A percentile compares a stretch with the other conserved stretches of the same genome.
Conservation (phyloP, 768 basidiomycete genomes). For the Hebeloma cylindrosporum region DNA sequence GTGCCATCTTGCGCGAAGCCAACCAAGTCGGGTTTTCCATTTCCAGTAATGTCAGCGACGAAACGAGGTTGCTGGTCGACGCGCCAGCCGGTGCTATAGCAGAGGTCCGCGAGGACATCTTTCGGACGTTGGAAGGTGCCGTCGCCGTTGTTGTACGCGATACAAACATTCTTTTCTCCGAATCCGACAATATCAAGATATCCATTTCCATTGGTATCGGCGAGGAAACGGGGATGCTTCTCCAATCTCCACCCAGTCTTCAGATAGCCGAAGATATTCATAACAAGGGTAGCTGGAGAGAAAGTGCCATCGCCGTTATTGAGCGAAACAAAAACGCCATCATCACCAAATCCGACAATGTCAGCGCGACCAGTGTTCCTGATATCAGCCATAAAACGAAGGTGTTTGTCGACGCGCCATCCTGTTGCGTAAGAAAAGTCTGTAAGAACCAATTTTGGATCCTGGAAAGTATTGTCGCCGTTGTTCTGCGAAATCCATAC, state of each 20-base stretch:
- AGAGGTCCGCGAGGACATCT: slow-evolving; percentile 1
- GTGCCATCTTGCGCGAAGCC: slow-evolving; percentile 1
- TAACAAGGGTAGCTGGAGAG: slow-evolving; percentile 1
- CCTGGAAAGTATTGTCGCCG: slow-evolving; percentile 15
- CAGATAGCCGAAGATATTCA: slow-evolving; percentile 11
- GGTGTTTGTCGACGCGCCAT: slow-evolving; percentile 17
- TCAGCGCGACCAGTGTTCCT: slow-evolving; percentile 13
- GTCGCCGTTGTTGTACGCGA: slow-evolving; percentile 5
- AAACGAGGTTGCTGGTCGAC: slow-evolving; percentile 1
- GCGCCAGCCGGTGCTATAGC: not conserved
- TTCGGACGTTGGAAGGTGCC: slow-evolving; percentile 4
- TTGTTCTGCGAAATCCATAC: slow-evolving; percentile 18
- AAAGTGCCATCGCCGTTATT: slow-evolving; percentile 15
- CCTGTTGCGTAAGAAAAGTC: slow-evolving; percentile 8
- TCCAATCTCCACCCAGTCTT: slow-evolving; percentile 3
- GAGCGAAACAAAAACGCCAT: slow-evolving; percentile 5
- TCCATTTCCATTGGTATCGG: slow-evolving; percentile 8
- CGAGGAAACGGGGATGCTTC: slow-evolving; percentile 7
- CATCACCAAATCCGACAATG: slow-evolving; percentile 17
- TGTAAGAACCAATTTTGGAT: slow-evolving; percentile 4
- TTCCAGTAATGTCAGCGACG: slow-evolving; percentile 8
- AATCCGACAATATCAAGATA: slow-evolving; percentile 6
- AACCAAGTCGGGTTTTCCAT: slow-evolving; percentile 4
- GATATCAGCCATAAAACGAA: slow-evolving; percentile 15
- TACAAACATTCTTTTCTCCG: not conserved